Evolutionary conservation across 2,329 filamentous ascomycete genomes (phyloP).

Genomic region (Colletotrichum chlorophyti): DNA sequence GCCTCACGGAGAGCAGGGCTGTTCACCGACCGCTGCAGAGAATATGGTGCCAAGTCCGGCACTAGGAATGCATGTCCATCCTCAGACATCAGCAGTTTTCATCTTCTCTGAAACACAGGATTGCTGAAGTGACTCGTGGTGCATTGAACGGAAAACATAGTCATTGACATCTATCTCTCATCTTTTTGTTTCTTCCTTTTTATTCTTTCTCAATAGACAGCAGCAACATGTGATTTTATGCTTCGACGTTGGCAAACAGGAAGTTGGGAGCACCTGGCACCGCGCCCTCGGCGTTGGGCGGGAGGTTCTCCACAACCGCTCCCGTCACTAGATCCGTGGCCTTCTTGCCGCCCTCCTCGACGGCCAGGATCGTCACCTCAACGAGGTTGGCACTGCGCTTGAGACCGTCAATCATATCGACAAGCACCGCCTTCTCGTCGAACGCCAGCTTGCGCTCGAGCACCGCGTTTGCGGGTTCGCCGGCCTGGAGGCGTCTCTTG

Average conservation of each 20-base stretch:
- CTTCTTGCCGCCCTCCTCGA: slow-evolving; percentile 74
- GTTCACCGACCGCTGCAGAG: not conserved
- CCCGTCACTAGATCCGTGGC: slow-evolving; percentile 61
- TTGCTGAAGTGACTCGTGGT: not conserved
- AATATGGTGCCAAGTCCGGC: not conserved
- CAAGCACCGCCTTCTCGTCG: slow-evolving; percentile 78
- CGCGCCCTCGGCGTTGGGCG: slow-evolving; percentile 72
- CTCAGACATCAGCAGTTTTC: too few species aligned
- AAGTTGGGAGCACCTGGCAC: slow-evolving; percentile 85
- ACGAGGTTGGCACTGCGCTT: slow-evolving; percentile 76
- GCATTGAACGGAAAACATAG: not conserved
- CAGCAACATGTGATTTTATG: slow-evolving; percentile 28
- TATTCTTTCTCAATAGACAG: not conserved
- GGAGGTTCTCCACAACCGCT: slow-evolving; percentile 64
- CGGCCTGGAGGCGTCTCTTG: slow-evolving; percentile 81
- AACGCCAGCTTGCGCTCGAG: slow-evolving; percentile 87
- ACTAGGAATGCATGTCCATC: not conserved
- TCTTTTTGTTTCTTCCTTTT: slow-evolving; percentile 1
- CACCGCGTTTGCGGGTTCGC: slow-evolving; percentile 71
- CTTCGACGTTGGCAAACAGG: slow-evolving; percentile 80
- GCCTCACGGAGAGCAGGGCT: not conserved
- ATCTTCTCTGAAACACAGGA: too few species aligned
- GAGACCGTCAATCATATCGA: slow-evolving; percentile 80
- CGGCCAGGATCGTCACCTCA: slow-evolving; percentile 73
- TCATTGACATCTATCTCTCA: slow-evolving; percentile 10